Evolutionary conservation across 1,284 basidiomycete genomes (phyloP), one percentile per base, ranked within the genome.

Genomic region (Phellopilus nigrolimitatus): DNA sequence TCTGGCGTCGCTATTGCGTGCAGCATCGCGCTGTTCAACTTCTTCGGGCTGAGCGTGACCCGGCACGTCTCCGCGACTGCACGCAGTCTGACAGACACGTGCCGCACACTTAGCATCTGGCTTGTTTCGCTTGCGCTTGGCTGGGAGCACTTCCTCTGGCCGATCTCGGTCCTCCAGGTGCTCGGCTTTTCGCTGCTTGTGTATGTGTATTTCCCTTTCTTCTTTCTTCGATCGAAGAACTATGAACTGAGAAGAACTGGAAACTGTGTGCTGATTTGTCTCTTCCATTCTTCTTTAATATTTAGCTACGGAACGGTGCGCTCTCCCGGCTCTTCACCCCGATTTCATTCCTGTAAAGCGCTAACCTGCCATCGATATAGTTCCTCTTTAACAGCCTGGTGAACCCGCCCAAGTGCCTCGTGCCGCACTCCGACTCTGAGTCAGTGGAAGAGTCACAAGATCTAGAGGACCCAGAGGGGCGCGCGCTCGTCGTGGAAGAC

Each of bases 21-120:
- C 62, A 84, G 80, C 54, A 98, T 98, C 58, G 79, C 91, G n/a
- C 71, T 94, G 21, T 99, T 95, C 82, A 99, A 99, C 72, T 95
- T 85, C 69, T 97, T 94, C 62, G 94, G 95, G 4, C 71, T 98
- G 39, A 90, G 86, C 64, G 93, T 99, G 51, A 99, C 95, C 6
- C 80, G 85, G 58, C 82, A 89, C 62, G 88, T 94, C 56, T 91
- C 83, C 66, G 92, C 93, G 34, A 95, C 91, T 1, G 90, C 89
- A 17, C 79, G 93, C 55, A 90, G 84, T 55, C 79, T 97, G 45
- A 92, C 95, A 41, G 97, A 99, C 67, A 97, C 95, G 4, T 97
- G 94, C 72, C 80, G 97, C 60, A 98, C 97, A 1, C 76, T 99
- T 51, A 84, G 84, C 19, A 99, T 95, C 63, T 95, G 90, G 90